phyloP scores from a whole-genome alignment of 2,329 filamentous ascomycete genomes.

The Cercospora sp. region DNA sequence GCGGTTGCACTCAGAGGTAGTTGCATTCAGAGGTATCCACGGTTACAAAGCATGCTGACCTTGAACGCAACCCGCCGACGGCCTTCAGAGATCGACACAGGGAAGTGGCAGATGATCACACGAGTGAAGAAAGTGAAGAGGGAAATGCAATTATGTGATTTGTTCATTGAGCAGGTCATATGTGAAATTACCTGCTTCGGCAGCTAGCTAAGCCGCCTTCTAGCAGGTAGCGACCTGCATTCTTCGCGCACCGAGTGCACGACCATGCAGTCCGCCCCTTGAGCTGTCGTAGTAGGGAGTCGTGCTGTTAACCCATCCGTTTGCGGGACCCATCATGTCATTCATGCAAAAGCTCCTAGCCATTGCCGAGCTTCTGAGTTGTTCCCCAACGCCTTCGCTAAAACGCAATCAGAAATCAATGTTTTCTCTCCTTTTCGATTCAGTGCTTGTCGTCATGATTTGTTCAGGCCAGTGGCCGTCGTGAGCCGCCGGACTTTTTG shows the following conservation, averaged over 20 bases:
- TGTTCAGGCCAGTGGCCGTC: background rate
- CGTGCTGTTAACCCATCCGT: background rate
- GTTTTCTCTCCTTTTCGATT: background rate
- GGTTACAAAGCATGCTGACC: background rate
- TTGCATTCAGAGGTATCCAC: too few species aligned
- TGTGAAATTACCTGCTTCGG: background rate
- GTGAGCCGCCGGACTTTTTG: background rate
- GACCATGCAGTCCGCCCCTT: background rate
- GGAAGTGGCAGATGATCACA: background rate
- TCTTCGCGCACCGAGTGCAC: background rate
- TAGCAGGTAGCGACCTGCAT: background rate
- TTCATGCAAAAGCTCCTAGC: background rate
- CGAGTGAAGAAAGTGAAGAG: background rate
- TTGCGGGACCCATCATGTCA: background rate
- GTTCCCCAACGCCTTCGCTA: background rate
- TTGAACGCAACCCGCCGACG: background rate
- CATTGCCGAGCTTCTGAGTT: background rate
- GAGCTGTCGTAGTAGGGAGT: background rate
- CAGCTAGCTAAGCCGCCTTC: background rate
- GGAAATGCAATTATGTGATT: background rate
- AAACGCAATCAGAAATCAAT: background rate
- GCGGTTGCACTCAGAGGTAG: too few species aligned
- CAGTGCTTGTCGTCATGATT: background rate
- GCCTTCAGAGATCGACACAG: background rate
- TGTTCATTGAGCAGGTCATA: background rate